Evolutionary conservation across 1,139 yeast genomes (phyloP), one percentile per base, ranked within the genome.

Genomic region (Sugiyamaella japonica): DNA sequence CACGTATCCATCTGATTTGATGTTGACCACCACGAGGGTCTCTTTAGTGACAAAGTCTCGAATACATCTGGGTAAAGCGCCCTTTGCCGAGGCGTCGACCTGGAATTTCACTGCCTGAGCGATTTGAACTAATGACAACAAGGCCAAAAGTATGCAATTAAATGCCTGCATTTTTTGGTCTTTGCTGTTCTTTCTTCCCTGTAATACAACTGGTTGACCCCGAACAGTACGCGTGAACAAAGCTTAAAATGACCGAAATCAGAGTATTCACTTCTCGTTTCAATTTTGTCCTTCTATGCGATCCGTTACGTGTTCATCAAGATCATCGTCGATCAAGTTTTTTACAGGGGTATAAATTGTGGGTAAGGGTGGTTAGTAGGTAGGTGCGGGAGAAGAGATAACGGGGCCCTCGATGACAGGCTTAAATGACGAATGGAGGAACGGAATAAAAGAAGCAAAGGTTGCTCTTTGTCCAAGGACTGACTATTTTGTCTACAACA

Each of bases 1-100:
- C 53, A 75, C 73, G 52, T 77, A 69, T 16, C 97, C 97, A 63
- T 80, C 79, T 16, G 95, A 80, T 60, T 81, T 80, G 63, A 89
- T 80, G 62, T 85, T 86, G 56, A 89, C 63, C 9, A 63, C 96
- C 32, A 91, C 97, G 65, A 90, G 73, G 67, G 89, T 93, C 56
- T 88, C 90, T 63, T 84, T 86, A 53, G 81, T 77, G 52, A 89
- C 95, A 69, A 91, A 91, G 70, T 91, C 97, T 69, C 98, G 86
- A 61, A 91, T 82, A 76, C 99, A 91, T 57, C 81, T 75, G 32
- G 84, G 84, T 25, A 58, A 49, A 10, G 65, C 61, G 46, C 68
- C 68, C 39, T 59, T 59, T 13, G 67, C 63, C 25, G 59, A 42
- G 16, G 75, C 73, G 20, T 69, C 70, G 25, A 71, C 69, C 25